Base-by-base conservation (phyloP, 1,284 basidiomycete species). In the Trametes pubescens region DNA sequence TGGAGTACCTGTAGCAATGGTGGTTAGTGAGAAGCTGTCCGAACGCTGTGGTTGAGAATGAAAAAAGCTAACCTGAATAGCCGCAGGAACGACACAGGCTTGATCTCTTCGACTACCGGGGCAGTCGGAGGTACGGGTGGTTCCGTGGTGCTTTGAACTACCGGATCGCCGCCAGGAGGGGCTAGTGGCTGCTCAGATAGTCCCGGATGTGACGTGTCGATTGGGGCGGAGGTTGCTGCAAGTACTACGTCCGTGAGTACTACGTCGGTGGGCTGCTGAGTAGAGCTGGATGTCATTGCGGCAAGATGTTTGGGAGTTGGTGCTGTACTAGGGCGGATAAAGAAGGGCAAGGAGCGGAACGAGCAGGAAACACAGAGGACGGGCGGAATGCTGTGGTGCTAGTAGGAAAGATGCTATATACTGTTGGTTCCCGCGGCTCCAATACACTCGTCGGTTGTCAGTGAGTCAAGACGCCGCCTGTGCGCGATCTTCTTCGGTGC, bases 1-100 rank as follows among this genome's bases (percentile, higher is more conserved):
- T 95, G 0, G 90, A 84, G 69, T 88, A 93, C 24, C 89, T 81
- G 51, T 1, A 47, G n/a, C n/a, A 40, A 16, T 46, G 57, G 62
- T 58, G 2, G 35, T 48, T 16, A 52, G 43, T 21, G 64, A 52
- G 10, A 22, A 61, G 34, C 43, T 37, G 13, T 43, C 32, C 14
- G 7, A 24, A n/a, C n/a, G 11, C 18, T 16, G 18, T 16, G 24
- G 35, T n/a, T 22, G 1, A 56, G 18, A 24, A 55, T 43, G 29
- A 64, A 21, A 29, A 68, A 38, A 38, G 2, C 79, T 21, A 32
- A 86, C 84, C 84, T 77, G 70, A 87, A 88, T 21, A 88, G 72
- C 18, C 77, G 62, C 4, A 74, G n/a, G 57, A 58, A 24, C 51
- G 62, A 64, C 18, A 40, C 47, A 8, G 48, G 38, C 11, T 57